Percentiles rank a stretch among this genome's conserved stretches.
These are phyloP conservation scores for Didymella pomorum DNA, from an alignment of 2,329 filamentous ascomycete genomes.

Conservation along the genomic window DNA sequence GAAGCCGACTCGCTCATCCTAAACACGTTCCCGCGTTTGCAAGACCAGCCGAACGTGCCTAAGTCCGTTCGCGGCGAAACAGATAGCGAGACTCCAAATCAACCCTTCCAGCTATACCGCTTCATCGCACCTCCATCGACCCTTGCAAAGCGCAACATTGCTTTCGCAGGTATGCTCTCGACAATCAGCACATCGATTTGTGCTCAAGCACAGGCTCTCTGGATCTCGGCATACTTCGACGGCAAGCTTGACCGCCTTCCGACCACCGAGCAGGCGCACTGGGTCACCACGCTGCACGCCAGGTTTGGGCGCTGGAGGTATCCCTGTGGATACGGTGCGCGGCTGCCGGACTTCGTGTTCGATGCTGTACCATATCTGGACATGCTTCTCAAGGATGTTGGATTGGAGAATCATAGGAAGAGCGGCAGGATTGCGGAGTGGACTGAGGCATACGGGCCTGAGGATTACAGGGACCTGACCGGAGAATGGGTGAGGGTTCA, in stretches of 20 bases:
- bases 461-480: conserved; percentile 64
- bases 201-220: conserved; percentile 53
- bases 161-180: conserved; percentile 41
- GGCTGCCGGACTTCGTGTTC: conserved; percentile 75
- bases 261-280: conserved; percentile 23
- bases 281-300: conserved; percentile 68
- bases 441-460: conserved; percentile 62
- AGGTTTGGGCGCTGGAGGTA: conserved; percentile 59
- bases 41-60: conserved; percentile 14
- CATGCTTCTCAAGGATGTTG: conserved; percentile 49
- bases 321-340: conserved; percentile 69
- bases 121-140: conserved; percentile 52
- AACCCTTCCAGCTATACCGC: conserved; percentile 52
- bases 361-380: conserved; percentile 79
- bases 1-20: conserved; percentile 41
- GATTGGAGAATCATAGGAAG: conserved; percentile 17
- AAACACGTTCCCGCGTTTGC: conserved; percentile 18
- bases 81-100: conserved; percentile 18
- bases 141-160: conserved; percentile 20
- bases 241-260: conserved; percentile 52
- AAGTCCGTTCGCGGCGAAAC: conserved; percentile 16
- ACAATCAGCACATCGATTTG: conserved; percentile 49
- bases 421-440: conserved; percentile 11
- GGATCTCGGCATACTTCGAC: conserved; percentile 69
- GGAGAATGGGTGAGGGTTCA: conserved; percentile 58